Base-by-base conservation (phyloP, 768 basidiomycete genomes). In the Boletus tylopilopsis region DNA sequence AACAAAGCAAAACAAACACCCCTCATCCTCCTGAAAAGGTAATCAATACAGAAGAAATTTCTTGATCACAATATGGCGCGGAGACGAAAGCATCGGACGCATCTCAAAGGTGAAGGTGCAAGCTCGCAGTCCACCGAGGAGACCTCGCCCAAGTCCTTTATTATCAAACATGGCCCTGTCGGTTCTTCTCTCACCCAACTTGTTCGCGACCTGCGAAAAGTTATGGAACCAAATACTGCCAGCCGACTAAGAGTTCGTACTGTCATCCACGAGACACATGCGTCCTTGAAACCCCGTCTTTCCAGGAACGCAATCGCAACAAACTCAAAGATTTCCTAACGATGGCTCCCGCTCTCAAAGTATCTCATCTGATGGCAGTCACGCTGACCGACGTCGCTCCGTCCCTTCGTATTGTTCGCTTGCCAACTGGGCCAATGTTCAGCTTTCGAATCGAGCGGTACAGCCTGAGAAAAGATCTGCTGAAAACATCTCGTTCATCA, bases 141-240 rank as follows among this genome's bases (percentile, higher is more conserved):
- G 3, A 72, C 68, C 50, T 71, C 71, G 0, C 95, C 95, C 5
- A 95, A 90, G 72, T 94, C 93, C 0, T 98, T 99, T 63, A 89
- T 99, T 51, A 90, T 99, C 65, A 95, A 94, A 68, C 91, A 94
- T 71, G 96, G 96, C 34, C 83, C 85, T 49, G 94, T 98, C 25
- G 95, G 96, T 18, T 75, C 79, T 42, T 92, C 91, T 8, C 73
- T 97, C 48, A 71, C 84, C 5, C 90, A 94, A 63, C 85, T 99
- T 32, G 94, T 97, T 18, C 80, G 90, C 48, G 95, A 99, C 71
- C 73, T 96, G 63, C 77, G 96, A 62, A 90, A 90, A 69, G 90
- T 96, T 52, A 91, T 99, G 90, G 96, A 99, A 66, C 96, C 96
- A 51, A 92, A 97, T 63, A 99, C 96, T 13, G 96, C 95, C 18